phyloP scores from a whole-genome alignment of 2,329 filamentous ascomycete species.

The Colletotrichum liriopes region DNA sequence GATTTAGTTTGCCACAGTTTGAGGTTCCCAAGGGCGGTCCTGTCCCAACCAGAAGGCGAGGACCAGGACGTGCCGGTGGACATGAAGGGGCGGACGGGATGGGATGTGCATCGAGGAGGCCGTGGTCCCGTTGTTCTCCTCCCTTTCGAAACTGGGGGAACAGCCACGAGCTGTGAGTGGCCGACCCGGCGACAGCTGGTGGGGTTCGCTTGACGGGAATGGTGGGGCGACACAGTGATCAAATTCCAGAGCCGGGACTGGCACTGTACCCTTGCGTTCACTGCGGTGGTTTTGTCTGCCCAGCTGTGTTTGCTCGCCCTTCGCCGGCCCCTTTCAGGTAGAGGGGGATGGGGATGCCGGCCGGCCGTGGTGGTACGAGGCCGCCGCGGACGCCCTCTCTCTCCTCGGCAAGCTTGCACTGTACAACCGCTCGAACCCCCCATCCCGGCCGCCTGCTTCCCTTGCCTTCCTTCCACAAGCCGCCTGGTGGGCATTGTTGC shows the following conservation, averaged over 20 bases:
- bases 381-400: too few relatives aligned
- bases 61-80: background rate
- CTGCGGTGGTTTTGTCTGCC: background rate
- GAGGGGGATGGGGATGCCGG: slow-evolving; percentile 7
- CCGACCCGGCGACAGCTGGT: background rate
- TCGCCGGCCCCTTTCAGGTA: slow-evolving; percentile 11
- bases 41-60: background rate
- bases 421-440: background rate
- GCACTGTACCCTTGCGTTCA: background rate
- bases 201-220: slow-evolving; percentile 32
- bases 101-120: background rate
- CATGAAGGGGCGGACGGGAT: background rate
- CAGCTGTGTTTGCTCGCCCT: slow-evolving; percentile 17
- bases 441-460: slow-evolving; percentile 27
- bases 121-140: slow-evolving; percentile 14
- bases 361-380: slow-evolving; percentile 20
- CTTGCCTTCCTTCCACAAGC: slow-evolving; percentile 36
- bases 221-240: slow-evolving; percentile 3
- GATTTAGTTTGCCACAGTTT: slow-evolving; percentile 41
- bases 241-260: rapidly evolving
- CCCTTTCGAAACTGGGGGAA: slow-evolving; percentile 42
- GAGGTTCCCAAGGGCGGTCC: slow-evolving; percentile 27
- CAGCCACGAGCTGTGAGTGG: slow-evolving; percentile 16
- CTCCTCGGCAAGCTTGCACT: background rate
- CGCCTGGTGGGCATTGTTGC: background rate